Evolutionary conservation across 306 rosid genomes (phyloP), one percentile per base, ranked within the genome.

Genomic region (Sindora glabra): DNA sequence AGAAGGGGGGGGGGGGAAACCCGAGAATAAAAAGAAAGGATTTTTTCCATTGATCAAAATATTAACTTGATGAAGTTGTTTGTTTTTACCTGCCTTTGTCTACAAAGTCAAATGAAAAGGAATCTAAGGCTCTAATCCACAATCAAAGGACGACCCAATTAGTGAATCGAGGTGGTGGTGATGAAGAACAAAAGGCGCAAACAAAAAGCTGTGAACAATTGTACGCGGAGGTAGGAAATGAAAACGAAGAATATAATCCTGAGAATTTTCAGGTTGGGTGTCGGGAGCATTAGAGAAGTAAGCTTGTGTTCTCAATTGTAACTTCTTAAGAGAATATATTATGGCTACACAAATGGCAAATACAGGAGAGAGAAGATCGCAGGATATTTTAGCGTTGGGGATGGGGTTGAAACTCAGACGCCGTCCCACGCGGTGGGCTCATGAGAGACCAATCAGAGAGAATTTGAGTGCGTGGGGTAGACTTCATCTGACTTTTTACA

Each of bases 401-500:
- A 32, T 36, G 63, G 56, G 42, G 14, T 56, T 10, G 54, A 69
- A 64, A 69, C 75, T 44, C 40, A 33, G 33, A 62, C 52, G 19
- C 79, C 80, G 62, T 10, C 82, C 80, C 75, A 75, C 73, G 73
- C 75, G 67, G 54, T 36, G 38, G 73, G 10, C 29, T 49, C 14
- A 7, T n/a, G 57, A 26, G 5, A 15, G 58, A 74, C 95, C 87
- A 87, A 87, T 82, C 59, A 61, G 71, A 64, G 8, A 3, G 22
- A 14, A 66, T 38, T 32, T 64, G 50, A 37, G 83, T 87, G 95
- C 87, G 77, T 78, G 79, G 86, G 89, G 56, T 73, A 54, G 59
- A 52, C 71, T 71, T 73, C 61, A 29, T 27, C 3, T 29, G 0
- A 29, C 8, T 9, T 29, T 1, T 9, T 29, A 29, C 34, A 29